Evolutionary conservation across 345 rosid species (phyloP).

Genomic region (Theobroma cacao): DNA sequence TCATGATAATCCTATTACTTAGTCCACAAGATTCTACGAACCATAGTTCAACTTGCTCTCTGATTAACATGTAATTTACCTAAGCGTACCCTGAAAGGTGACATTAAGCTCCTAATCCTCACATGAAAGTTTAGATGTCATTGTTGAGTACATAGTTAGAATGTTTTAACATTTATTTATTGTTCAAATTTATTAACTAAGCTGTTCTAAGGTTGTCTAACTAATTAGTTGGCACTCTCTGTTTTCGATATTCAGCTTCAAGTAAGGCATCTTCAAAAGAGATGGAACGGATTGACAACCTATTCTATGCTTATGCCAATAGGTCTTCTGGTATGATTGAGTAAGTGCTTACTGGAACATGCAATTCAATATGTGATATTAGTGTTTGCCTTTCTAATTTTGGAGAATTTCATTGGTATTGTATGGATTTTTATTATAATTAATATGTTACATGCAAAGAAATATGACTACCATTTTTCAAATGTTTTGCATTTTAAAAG

Average conservation of each 20-base stretch:
- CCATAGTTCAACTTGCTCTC: not conserved
- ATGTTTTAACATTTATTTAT: not conserved
- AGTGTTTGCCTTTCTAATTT: not conserved
- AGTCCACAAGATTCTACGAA: not conserved
- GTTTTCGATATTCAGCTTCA: constrained; percentile 48
- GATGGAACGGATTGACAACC: constrained; percentile 85
- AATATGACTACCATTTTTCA: not conserved
- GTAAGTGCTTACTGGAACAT: constrained; percentile 49
- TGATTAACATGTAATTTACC: not conserved
- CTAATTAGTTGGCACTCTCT: not conserved
- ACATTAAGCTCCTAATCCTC: not conserved
- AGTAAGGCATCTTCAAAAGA: constrained; percentile 87
- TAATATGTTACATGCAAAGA: not conserved
- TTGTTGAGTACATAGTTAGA: not conserved
- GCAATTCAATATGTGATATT: not conserved
- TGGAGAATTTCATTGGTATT: not conserved
- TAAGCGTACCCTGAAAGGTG: not conserved
- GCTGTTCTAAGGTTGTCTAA: constrained; percentile 6
- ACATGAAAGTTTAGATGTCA: not conserved
- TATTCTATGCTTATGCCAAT: constrained; percentile 66
- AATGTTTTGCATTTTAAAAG: not conserved
- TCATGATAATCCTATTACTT: not conserved
- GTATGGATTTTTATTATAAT: not conserved
- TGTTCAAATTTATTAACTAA: not conserved
- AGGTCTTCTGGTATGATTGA: constrained; percentile 76